These are phyloP conservation scores for Echria macrotheca DNA, from an alignment of 495 filamentous ascomycete genomes.

Conservation along the genomic window DNA sequence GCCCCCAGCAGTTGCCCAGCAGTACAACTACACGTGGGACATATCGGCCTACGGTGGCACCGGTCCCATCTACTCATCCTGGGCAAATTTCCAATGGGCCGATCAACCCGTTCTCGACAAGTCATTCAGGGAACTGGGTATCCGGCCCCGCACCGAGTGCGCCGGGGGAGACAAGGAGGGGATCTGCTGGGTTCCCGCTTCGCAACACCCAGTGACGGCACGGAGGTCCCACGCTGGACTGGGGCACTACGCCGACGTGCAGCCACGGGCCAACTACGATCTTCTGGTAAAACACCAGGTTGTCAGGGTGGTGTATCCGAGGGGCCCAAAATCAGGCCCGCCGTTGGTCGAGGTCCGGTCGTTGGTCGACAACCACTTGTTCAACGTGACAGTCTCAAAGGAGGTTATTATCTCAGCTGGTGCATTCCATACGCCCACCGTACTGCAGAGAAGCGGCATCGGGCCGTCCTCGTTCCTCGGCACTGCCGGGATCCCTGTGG, in stretches of 20 bases:
- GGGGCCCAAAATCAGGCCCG: conserved; percentile 13
- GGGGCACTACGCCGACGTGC: conserved; percentile 32
- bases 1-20: conserved; percentile 3
- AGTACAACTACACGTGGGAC: conserved; percentile 24
- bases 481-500: not conserved
- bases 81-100: conserved; percentile 21
- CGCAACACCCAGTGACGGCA: conserved; percentile 28
- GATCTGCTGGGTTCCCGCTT: conserved; percentile 23
- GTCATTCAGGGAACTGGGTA: conserved; percentile 17
- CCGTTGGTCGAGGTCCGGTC: conserved; percentile 20
- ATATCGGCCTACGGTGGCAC: conserved; percentile 18
- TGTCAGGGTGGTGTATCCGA: conserved; percentile 19
- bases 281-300: conserved; percentile 29
- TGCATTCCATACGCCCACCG: not conserved
- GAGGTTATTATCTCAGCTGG: not conserved
- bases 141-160: conserved; percentile 14
- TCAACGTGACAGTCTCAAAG: not conserved
- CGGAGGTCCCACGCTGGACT: conserved; percentile 34
- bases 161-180: conserved; percentile 24
- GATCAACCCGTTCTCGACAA: conserved; percentile 9
- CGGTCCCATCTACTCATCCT: conserved; percentile 17
- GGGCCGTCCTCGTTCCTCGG: not conserved
- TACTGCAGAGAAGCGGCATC: conserved; percentile 3
- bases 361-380: conserved; percentile 6
- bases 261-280: conserved; percentile 30